These are phyloP conservation scores for Sphagnum fallax DNA, from an alignment of 228 moss, liverwort and hornwort species.

Conservation along the genomic window DNA sequence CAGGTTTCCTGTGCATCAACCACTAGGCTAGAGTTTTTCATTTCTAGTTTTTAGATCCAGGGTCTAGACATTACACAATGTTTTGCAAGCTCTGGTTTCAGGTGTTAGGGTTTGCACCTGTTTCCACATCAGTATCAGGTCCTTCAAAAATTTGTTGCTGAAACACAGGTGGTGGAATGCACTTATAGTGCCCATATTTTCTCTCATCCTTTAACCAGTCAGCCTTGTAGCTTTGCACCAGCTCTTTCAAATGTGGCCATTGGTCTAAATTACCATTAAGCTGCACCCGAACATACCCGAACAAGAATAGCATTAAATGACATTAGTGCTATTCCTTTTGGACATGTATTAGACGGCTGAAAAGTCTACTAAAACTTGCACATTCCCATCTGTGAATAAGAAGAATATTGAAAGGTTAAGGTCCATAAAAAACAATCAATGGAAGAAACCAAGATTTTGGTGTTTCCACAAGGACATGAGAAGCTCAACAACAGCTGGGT, in stretches of 20 bases:
- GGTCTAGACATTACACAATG: too few relatives aligned
- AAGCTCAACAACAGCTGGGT: not conserved
- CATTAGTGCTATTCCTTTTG: not conserved
- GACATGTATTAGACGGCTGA: not conserved
- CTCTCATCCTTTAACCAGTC: slow-evolving; percentile 98
- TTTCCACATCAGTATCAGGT: slow-evolving; percentile 94
- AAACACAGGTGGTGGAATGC: slow-evolving; percentile 66
- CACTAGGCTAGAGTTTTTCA: too few relatives aligned
- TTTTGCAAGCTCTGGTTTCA: too few relatives aligned
- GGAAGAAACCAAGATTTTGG: too few relatives aligned
- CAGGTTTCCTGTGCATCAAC: too few relatives aligned
- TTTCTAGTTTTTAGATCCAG: too few relatives aligned
- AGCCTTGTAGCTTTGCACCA: slow-evolving; percentile 80
- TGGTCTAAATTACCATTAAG: slow-evolving; percentile 85
- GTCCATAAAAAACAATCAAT: too few relatives aligned
- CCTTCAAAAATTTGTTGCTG: slow-evolving; percentile 96
- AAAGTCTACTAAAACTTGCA: not conserved
- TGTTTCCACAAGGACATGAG: not conserved
- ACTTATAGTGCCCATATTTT: slow-evolving; percentile 94
- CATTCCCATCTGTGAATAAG: not conserved
- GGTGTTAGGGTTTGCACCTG: slow-evolving; percentile 33
- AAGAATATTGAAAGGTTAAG: not conserved
- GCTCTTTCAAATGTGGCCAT: slow-evolving; percentile 97
- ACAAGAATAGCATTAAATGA: not conserved
- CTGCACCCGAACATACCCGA: slow-evolving; percentile 26